Base-by-base conservation (phyloP, 257 asterid species). In the Solanum chaucha region DNA sequence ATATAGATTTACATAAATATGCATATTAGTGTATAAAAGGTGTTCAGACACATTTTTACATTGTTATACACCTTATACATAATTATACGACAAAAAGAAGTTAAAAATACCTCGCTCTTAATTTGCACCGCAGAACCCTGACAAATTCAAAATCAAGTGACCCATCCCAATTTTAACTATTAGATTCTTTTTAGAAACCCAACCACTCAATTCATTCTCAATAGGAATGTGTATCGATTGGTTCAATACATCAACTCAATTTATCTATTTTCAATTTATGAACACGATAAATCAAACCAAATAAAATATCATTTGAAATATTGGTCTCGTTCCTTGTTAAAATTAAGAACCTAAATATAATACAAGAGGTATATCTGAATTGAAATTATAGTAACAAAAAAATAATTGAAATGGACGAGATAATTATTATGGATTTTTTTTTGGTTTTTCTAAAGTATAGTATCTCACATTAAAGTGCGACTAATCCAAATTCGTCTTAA, bases 401-500 rank as follows among this genome's bases (percentile, higher is more conserved):
- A 20, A 58, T 14, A 19, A 1, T 58, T 58, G 26, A 58, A 0
- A 20, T 20, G 10, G 2, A 20, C 2, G 4, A 20, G 5, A 20
- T 59, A 7, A 8, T 59, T 59, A 20, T 3, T 20, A 59, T 59
- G 12, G 5, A 2, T 19, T 59, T 59, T 59, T 51, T 20, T 59
- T 8, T 0, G 30, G 30, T 58, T 20, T 20, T 20, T 0, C 2
- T 3, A 20, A 58, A 20, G 26, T 58, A 19, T 58, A 20, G 26
- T 58, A 58, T 8, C 0, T 0, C 11, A 58, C 0, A 55, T 17
- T 55, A 0, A 17, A 55, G n/a, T 55, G n/a, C 10, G 4, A 20
- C 1, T 58, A 58, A 58, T 58, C 0, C 5, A 20, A 0, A 58
- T 58, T 58, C 11, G 9, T 17, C 8, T 5, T 6, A 0, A 15